A percentile compares a stretch with the other conserved stretches of the same genome.
Evolutionary conservation across 106 monocot species (phyloP).

Genomic region (Dendrobium huoshanense): DNA sequence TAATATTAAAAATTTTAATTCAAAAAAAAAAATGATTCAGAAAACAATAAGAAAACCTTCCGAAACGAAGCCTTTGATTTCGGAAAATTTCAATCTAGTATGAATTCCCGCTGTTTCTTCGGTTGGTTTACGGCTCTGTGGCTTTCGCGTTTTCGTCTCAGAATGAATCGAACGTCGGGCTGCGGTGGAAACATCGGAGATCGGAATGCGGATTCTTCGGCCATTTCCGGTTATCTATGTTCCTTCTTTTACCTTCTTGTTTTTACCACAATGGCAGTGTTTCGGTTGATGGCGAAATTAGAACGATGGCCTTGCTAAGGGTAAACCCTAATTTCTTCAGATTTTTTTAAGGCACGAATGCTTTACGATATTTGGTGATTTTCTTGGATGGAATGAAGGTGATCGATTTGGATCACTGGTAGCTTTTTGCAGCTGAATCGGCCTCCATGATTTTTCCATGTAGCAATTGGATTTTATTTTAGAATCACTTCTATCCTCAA

Average conservation of each 20-base stretch:
- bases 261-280: neutral
- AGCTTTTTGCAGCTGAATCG: neutral
- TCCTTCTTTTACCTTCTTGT: neutral
- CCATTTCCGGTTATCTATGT: neutral
- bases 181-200: neutral
- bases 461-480: neutral
- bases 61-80: no score
- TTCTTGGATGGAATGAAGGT: neutral
- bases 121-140: no score
- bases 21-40: no score
- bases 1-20: no score
- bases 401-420: neutral
- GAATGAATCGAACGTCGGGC: neutral
- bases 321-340: neutral
- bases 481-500: neutral
- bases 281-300: neutral
- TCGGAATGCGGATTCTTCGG: neutral
- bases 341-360: neutral
- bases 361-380: neutral
- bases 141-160: neutral
- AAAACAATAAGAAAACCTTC: no score
- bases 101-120: neutral
- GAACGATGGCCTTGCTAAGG: neutral
- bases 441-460: neutral
- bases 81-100: no score